Evolutionary conservation across 768 basidiomycete species (phyloP).

Genomic region (Tephrocybe sp.): DNA sequence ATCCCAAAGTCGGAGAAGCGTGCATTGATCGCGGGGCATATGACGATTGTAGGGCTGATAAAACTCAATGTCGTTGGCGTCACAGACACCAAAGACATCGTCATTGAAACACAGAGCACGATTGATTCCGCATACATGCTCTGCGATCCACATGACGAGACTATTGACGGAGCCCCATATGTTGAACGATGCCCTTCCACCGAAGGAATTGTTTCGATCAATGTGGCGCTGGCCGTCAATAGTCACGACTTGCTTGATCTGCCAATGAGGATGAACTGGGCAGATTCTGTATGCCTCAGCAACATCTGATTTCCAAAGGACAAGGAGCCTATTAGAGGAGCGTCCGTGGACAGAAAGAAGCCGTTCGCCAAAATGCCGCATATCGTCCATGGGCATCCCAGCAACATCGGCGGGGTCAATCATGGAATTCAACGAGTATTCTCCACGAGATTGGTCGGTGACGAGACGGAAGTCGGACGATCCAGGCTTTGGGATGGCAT

Average conservation of each 20-base stretch:
- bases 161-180: constrained; percentile 7
- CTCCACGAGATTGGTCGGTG: not conserved
- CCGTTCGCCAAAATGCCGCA: not conserved
- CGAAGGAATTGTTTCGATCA: constrained; percentile 1
- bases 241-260: constrained; percentile 4
- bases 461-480: not conserved
- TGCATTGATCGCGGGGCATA: not conserved
- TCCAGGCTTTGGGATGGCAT: constrained; percentile 1
- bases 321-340: not conserved
- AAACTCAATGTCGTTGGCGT: not conserved
- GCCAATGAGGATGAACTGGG: constrained; percentile 6
- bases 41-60: not conserved
- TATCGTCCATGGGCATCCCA: constrained; percentile 3
- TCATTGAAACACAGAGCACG: constrained; percentile 1
- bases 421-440: constrained; percentile 7
- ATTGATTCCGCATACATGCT: not conserved
- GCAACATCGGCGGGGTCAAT: constrained; percentile 1
- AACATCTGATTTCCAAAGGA: not conserved
- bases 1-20: constrained; percentile 1
- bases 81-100: not conserved
- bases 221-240: constrained; percentile 2
- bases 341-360: not conserved
- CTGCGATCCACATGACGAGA: constrained; percentile 6
- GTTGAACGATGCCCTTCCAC: not conserved
- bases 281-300: constrained; percentile 1